These are phyloP conservation scores for Cladophialophora immunda DNA, from an alignment of 2,329 filamentous ascomycete genomes.

Conservation along the genomic window DNA sequence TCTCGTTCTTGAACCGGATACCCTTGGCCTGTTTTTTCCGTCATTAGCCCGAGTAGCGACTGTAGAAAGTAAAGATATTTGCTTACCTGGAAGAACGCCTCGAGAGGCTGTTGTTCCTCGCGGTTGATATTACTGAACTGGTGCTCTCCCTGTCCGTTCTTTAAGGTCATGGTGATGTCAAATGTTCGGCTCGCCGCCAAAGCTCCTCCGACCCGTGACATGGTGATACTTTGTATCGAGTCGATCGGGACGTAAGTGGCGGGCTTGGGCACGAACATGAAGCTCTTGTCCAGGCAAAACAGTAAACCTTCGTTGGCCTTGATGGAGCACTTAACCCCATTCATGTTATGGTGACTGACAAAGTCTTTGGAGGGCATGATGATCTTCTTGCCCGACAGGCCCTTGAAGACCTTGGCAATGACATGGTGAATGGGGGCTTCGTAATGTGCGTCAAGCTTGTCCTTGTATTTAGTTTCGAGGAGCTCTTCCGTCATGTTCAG, in stretches of 20 bases:
- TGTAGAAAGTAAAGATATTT: neutral
- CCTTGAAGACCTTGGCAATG: constrained; percentile 93
- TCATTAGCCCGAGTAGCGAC: constrained; percentile 7
- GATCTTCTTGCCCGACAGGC: constrained; percentile 92
- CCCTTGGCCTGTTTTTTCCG: constrained; percentile 70
- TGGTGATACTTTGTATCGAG: constrained; percentile 87
- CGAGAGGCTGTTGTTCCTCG: constrained; percentile 95
- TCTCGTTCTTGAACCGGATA: constrained; percentile 97
- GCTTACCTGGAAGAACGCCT: constrained; percentile 84
- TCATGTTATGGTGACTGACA: constrained; percentile 85
- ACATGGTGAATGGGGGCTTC: constrained; percentile 94
- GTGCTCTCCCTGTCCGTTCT: constrained; percentile 83
- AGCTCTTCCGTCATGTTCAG: constrained; percentile 85
- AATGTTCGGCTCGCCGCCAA: constrained; percentile 95
- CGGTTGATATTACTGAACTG: constrained; percentile 99
- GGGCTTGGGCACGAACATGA: constrained; percentile 99
- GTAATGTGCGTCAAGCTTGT: constrained; percentile 87
- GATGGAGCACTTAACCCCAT: constrained; percentile 99
- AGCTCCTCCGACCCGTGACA: constrained; percentile 93
- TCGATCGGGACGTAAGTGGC: constrained; percentile 97
- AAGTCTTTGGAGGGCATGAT: constrained; percentile 95
- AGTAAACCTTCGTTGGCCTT: constrained; percentile 98
- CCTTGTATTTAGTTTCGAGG: constrained; percentile 80
- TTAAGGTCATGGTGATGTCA: constrained; percentile 92
- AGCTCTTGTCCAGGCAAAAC: constrained; percentile 96